These are phyloP conservation scores for Hapsidospora chrysogenum DNA, from an alignment of 495 filamentous ascomycete genomes.

Conservation along the genomic window DNA sequence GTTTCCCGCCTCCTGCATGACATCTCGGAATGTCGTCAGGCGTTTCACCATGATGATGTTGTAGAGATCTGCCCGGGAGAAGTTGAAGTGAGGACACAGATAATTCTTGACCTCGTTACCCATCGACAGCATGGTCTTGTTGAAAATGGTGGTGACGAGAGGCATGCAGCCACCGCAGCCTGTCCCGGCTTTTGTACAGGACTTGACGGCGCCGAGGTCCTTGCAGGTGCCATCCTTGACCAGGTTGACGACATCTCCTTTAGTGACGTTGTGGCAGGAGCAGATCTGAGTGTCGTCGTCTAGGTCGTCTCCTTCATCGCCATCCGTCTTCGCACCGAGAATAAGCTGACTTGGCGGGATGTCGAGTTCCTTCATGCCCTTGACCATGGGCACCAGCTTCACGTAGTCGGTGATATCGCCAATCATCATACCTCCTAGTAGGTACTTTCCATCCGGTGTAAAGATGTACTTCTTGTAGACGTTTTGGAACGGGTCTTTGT, in stretches of 20 bases:
- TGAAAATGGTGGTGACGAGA: slow-evolving; percentile 83
- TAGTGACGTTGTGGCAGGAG: slow-evolving; percentile 91
- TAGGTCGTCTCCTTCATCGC: slow-evolving; percentile 41
- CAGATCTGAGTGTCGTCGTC: slow-evolving; percentile 84
- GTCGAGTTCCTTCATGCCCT: slow-evolving; percentile 67
- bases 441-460: slow-evolving; percentile 78
- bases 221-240: slow-evolving; percentile 78
- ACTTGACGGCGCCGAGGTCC: slow-evolving; percentile 73
- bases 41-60: slow-evolving; percentile 78
- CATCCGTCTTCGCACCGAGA: slow-evolving; percentile 59
- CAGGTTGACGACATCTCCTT: slow-evolving; percentile 57
- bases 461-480: slow-evolving; percentile 97
- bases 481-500: slow-evolving; percentile 85
- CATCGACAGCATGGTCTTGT: slow-evolving; percentile 78
- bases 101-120: slow-evolving; percentile 84
- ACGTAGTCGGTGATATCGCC: slow-evolving; percentile 90
- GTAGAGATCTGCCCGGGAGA: slow-evolving; percentile 78
- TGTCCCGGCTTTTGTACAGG: slow-evolving; percentile 88
- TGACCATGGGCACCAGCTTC: slow-evolving; percentile 89
- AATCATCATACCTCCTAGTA: slow-evolving; percentile 97
- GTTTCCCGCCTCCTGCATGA: slow-evolving; percentile 72
- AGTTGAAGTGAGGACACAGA: slow-evolving; percentile 72
- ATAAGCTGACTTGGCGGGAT: slow-evolving; percentile 82
- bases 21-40: slow-evolving; percentile 55
- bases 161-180: slow-evolving; percentile 94